These are phyloP conservation scores for Fomitopsis pulvina DNA, from an alignment of 768 basidiomycete species.

Conservation along the genomic window DNA sequence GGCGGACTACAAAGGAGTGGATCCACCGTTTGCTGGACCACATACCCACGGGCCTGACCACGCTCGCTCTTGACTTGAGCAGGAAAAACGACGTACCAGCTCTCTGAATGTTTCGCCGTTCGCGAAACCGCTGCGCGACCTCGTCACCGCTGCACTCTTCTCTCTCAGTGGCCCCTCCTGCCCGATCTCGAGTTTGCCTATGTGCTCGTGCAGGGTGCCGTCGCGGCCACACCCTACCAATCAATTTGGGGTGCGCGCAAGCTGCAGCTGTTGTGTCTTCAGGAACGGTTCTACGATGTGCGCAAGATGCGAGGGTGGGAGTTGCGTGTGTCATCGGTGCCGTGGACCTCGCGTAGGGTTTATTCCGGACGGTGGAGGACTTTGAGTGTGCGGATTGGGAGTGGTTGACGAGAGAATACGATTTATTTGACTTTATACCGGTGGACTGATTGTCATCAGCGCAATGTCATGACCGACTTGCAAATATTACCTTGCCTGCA, in stretches of 20 bases:
- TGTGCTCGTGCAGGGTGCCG: background rate
- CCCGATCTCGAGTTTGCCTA: background rate
- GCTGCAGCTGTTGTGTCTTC: background rate
- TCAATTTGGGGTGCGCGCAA: background rate
- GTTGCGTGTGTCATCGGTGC: background rate
- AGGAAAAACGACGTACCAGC: background rate
- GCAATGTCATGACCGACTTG: no score
- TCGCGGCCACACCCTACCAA: background rate
- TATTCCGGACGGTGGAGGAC: constrained; percentile 7
- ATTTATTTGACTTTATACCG: background rate
- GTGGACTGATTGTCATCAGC: background rate
- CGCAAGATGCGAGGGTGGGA: background rate
- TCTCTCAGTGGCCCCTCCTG: background rate
- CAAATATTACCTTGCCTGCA: no score
- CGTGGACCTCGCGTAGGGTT: constrained; percentile 7
- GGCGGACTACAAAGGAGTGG: background rate
- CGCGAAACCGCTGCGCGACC: background rate
- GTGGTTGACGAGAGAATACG: constrained; percentile 4
- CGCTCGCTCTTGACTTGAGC: background rate
- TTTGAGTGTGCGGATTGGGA: constrained; percentile 13
- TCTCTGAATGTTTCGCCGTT: background rate
- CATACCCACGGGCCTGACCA: background rate
- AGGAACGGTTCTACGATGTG: background rate
- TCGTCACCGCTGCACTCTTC: background rate
- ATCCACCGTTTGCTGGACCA: background rate